Percentiles rank a stretch among this genome's conserved stretches.
These are phyloP conservation scores for Neofusicoccum parvum DNA, from an alignment of 2,329 filamentous ascomycete genomes.

Conservation along the genomic window DNA sequence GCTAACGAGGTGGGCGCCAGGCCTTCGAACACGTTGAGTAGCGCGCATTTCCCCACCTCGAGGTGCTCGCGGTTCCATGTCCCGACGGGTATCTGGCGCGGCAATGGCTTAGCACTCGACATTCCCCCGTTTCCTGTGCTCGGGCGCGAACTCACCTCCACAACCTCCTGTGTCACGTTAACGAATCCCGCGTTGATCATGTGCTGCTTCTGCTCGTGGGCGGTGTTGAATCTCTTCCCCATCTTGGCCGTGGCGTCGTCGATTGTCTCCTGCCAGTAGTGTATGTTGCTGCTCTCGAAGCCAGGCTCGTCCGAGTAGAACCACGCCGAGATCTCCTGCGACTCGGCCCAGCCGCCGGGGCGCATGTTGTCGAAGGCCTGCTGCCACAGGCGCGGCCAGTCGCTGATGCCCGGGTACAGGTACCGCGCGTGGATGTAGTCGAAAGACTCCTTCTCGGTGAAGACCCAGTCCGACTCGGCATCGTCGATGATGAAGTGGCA, in stretches of 20 bases:
- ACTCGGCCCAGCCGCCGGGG: constrained; percentile 18
- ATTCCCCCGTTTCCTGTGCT: no score
- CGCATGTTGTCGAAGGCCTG: constrained; percentile 16
- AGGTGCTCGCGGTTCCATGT: constrained; percentile 5
- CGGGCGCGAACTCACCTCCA: constrained; percentile 30
- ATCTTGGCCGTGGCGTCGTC: constrained; percentile 16
- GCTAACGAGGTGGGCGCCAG: constrained; percentile 40
- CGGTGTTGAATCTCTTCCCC: constrained; percentile 23
- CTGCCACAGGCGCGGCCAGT: constrained; percentile 8
- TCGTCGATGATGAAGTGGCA: constrained; percentile 53
- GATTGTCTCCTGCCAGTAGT: not conserved
- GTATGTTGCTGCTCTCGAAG: constrained; percentile 4
- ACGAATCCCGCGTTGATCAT: constrained; percentile 35
- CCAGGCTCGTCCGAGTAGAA: constrained; percentile 15
- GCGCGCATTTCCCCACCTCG: constrained; percentile 3
- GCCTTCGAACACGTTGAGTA: constrained; percentile 24
- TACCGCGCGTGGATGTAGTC: constrained; percentile 46
- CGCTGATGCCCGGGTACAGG: constrained; percentile 7
- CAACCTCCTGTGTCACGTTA: constrained; percentile 36
- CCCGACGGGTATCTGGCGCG: constrained; percentile 1
- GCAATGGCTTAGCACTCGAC: not conserved
- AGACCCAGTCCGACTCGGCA: constrained; percentile 46
- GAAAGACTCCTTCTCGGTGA: constrained; percentile 26
- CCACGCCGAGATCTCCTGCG: constrained; percentile 14
- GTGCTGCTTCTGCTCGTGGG: constrained; percentile 22